phyloP scores from a whole-genome alignment of 2,329 filamentous ascomycete genomes.

The Mycocentrospora acerina region DNA sequence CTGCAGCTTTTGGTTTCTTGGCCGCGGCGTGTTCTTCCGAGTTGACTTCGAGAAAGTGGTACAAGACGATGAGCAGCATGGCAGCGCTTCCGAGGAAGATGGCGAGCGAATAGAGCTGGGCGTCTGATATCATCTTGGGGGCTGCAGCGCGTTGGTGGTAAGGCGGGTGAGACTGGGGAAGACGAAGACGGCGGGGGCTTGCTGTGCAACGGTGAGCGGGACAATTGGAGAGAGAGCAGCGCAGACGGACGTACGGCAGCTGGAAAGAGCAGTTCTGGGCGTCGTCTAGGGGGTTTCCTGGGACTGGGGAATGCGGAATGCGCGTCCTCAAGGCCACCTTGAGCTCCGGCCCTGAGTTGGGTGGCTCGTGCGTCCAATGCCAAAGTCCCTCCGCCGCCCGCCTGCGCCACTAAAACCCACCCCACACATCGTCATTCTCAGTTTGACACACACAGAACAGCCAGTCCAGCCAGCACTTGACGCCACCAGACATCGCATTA shows the following conservation, averaged over 20 bases:
- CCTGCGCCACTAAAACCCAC: slow-evolving; percentile 25
- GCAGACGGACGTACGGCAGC: slow-evolving; percentile 3
- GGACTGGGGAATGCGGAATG: neutral
- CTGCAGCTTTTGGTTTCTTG: slow-evolving; percentile 29
- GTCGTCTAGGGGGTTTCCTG: too few species aligned
- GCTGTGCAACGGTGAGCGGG: slow-evolving; percentile 17
- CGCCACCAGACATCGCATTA: slow-evolving; percentile 16
- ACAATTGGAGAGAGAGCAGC: neutral
- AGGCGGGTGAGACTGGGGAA: slow-evolving; percentile 15
- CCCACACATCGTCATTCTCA: slow-evolving; percentile 41
- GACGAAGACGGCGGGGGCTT: slow-evolving; percentile 8
- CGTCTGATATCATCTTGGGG: slow-evolving; percentile 87
- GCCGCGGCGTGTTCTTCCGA: slow-evolving; percentile 55
- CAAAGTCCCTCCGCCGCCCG: slow-evolving; percentile 17
- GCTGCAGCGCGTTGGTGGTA: slow-evolving; percentile 30
- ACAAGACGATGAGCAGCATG: slow-evolving; percentile 90
- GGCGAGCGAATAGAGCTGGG: slow-evolving; percentile 85
- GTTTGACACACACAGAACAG: slow-evolving; percentile 27
- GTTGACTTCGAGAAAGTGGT: slow-evolving; percentile 97
- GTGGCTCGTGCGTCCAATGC: slow-evolving; percentile 12
- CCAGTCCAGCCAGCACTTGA: slow-evolving; percentile 15
- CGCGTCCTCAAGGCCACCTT: slow-evolving; percentile 26
- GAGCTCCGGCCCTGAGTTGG: slow-evolving; percentile 24
- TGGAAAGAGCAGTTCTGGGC: too few species aligned
- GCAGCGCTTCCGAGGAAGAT: slow-evolving; percentile 87